Conservation (phyloP, 1,284 basidiomycete genomes). For the Heterobasidion annosum region DNA sequence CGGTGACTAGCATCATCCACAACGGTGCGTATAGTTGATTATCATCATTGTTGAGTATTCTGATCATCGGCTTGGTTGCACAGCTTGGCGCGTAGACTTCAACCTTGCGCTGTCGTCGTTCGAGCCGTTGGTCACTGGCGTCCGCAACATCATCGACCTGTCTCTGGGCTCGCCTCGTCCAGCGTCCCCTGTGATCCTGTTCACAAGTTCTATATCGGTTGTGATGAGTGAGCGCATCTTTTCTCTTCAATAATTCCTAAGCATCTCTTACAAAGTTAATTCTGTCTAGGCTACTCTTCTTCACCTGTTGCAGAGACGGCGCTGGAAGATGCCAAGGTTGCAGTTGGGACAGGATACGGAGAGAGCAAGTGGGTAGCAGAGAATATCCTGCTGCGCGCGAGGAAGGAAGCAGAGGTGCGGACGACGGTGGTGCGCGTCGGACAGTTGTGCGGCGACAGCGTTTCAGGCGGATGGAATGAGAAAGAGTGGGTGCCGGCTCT, state of each 20-base stretch:
- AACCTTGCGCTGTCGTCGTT: slow-evolving; percentile 1
- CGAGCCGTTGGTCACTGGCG: slow-evolving; percentile 3
- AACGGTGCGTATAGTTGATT: slow-evolving; percentile 18
- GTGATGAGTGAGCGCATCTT: slow-evolving; percentile 7
- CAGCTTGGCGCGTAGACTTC: slow-evolving; percentile 25
- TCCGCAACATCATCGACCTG: slow-evolving; percentile 3
- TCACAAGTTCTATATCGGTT: slow-evolving; percentile 18
- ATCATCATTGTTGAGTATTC: slow-evolving; percentile 2
- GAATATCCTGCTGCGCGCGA: slow-evolving; percentile 14
- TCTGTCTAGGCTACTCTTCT: neutral
- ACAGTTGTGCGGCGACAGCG: slow-evolving; percentile 28
- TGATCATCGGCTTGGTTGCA: slow-evolving; percentile 1
- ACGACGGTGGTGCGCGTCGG: slow-evolving; percentile 29
- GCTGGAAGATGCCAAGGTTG: slow-evolving; percentile 14
- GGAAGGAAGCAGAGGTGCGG: slow-evolving; percentile 14
- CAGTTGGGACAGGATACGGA: slow-evolving; percentile 25
- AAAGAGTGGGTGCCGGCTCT: slow-evolving; percentile 36
- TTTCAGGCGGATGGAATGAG: slow-evolving; percentile 31
- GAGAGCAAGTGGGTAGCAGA: slow-evolving; percentile 33
- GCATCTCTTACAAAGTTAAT: neutral
- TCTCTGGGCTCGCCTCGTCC: slow-evolving; percentile 1
- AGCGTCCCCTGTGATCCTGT: neutral
- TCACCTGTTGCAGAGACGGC: slow-evolving; percentile 14
- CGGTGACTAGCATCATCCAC: slow-evolving; percentile 22
- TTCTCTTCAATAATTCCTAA: neutral